Evolutionary conservation across 2,329 filamentous ascomycete genomes (phyloP).

Genomic region (Lecanicillium sp.): DNA sequence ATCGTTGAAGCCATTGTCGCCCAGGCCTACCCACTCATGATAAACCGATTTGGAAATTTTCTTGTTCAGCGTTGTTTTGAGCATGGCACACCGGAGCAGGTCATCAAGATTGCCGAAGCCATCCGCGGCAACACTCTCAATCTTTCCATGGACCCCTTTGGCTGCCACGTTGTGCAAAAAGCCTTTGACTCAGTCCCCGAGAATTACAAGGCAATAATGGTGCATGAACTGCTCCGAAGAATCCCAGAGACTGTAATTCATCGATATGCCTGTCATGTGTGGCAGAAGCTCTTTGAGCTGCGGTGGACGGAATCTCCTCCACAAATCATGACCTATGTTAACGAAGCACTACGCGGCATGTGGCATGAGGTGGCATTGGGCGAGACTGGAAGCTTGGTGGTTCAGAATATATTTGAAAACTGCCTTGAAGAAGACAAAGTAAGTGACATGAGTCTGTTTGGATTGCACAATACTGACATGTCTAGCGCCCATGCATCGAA

Average conservation of each 20-base stretch:
- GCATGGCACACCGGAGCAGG: slow-evolving; percentile 89
- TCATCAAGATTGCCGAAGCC: slow-evolving; percentile 87
- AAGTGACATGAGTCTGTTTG: slow-evolving; percentile 23
- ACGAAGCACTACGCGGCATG: slow-evolving; percentile 90
- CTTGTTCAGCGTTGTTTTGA: slow-evolving; percentile 98
- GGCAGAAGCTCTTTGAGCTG: slow-evolving; percentile 98
- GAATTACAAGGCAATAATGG: slow-evolving; percentile 97
- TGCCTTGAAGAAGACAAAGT: slow-evolving; percentile 98
- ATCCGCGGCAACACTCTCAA: slow-evolving; percentile 92
- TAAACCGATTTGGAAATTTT: slow-evolving; percentile 98
- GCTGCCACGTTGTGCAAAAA: slow-evolving; percentile 97
- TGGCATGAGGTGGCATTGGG: slow-evolving; percentile 98
- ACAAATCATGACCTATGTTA: slow-evolving; percentile 98
- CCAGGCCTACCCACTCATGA: slow-evolving; percentile 92
- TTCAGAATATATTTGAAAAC: slow-evolving; percentile 99
- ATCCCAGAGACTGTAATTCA: slow-evolving; percentile 98
- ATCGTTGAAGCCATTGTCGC: slow-evolving; percentile 95
- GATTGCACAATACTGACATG: slow-evolving; percentile 15
- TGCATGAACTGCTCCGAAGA: slow-evolving; percentile 89
- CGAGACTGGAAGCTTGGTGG: slow-evolving; percentile 94
- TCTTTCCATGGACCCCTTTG: slow-evolving; percentile 97
- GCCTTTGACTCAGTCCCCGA: slow-evolving; percentile 97
- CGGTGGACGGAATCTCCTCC: slow-evolving; percentile 92
- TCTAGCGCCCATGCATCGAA: slow-evolving; percentile 87
- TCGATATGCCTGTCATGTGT: slow-evolving; percentile 97